Conservation (phyloP, 2,329 filamentous ascomycete genomes). For the Nakataea oryzae region DNA sequence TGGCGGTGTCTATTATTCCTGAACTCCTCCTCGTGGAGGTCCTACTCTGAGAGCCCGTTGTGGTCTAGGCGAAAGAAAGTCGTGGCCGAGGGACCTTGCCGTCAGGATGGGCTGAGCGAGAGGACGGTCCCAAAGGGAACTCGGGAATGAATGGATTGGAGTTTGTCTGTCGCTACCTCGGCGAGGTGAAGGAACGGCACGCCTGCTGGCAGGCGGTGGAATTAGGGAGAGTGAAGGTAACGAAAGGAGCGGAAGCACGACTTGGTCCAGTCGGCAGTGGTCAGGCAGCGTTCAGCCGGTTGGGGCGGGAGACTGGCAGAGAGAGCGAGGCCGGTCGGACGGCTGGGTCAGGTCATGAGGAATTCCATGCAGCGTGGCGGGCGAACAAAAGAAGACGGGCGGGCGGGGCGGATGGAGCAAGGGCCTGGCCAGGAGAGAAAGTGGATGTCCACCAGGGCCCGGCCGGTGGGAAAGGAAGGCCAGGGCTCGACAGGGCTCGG, state of each 20-base stretch:
- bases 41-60: not conserved
- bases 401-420: not conserved
- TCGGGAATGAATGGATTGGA: constrained; percentile 21
- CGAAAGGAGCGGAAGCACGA: constrained; percentile 10
- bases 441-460: not conserved
- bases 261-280: not conserved
- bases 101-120: constrained; percentile 5
- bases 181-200: constrained; percentile 38
- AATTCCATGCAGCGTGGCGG: not conserved
- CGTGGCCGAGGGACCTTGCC: not conserved
- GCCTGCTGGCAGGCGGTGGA: constrained; percentile 42
- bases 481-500: not conserved
- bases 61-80: not conserved
- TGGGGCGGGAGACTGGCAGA: not conserved
- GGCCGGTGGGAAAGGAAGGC: not conserved
- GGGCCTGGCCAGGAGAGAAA: not conserved
- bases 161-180: constrained; percentile 10
- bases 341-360: not conserved
- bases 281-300: not conserved
- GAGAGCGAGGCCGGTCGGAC: not conserved
- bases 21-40: not conserved
- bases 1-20: not conserved
- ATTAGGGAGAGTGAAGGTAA: constrained; percentile 7
- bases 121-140: constrained; percentile 7
- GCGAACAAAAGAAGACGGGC: not conserved